Base-by-base conservation (phyloP, 306 rosid species). In the Medicago lupulina region DNA sequence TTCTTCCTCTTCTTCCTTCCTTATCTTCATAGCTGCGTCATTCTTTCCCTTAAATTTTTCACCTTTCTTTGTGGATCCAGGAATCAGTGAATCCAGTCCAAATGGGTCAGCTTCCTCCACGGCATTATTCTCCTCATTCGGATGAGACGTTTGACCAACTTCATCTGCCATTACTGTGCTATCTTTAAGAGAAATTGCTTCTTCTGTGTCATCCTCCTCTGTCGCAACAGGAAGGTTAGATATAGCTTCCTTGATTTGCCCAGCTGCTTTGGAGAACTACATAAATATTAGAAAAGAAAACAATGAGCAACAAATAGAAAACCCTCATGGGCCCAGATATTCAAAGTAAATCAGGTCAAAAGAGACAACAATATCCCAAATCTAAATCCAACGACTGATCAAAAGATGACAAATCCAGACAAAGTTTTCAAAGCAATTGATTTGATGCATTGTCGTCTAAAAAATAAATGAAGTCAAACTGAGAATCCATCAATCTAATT, bases 241-340 rank as follows among this genome's bases (percentile, higher is more conserved):
- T 82, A 95, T 85, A 78, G 83, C 78, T 83, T 95, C 97, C 84
- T 92, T 90, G 72, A 95, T 69, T 76, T 61, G 87, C 71, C 83
- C 87, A 74, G 97, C 96, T 60, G 97, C 85, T 84, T 88, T 95
- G 7, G 99, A 90, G 84, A 92, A 92, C 97, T 92, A 70, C 11
- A 50, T 53, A 75, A 25, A 50, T 77, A 39, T 76, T 57, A 75
- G 40, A 53, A 63, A 69, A 28, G 17, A 21, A 78, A 66, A 63
- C 64, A 76, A 81, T 51, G 68, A 78, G 76, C 54, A 79, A 25
- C 44, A 43, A 73, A 72, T 13, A 36, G 39, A 44, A 60, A 16
- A 75, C 55, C 69, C n/a, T 34, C 69, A 64, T 55, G 25, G 19
- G 11, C 55, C 55, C 76, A 68, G 43, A 31, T 19, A 69, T 44